A percentile compares a stretch with the other conserved stretches of the same genome.
Conservation (phyloP, 257 asterid species). For the Datura wrightii region DNA sequence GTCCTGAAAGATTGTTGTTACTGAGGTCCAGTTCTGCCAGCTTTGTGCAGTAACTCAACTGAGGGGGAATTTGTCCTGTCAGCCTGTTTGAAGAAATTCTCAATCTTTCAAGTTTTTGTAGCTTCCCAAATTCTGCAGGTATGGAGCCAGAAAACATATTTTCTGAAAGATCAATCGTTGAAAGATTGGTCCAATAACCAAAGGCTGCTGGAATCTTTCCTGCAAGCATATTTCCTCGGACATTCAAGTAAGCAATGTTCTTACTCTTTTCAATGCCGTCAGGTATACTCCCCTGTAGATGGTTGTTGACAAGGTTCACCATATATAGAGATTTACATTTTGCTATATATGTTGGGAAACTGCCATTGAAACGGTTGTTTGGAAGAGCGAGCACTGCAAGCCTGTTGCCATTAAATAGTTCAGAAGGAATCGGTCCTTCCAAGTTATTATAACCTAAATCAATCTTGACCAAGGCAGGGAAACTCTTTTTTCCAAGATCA, state of each 20-base stretch:
- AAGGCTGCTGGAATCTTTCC: conserved; percentile 46
- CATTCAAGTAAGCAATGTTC: conserved; percentile 43
- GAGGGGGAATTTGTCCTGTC: conserved; percentile 48
- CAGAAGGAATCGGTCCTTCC: conserved; percentile 45
- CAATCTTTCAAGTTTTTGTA: conserved; percentile 44
- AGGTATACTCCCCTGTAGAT: conserved; percentile 47
- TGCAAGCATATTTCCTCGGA: conserved; percentile 44
- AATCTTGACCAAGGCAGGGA: conserved; percentile 44
- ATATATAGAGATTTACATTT: conserved; percentile 47
- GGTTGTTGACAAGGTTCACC: conserved; percentile 43
- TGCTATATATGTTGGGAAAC: conserved; percentile 43
- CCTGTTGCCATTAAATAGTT: conserved; percentile 41
- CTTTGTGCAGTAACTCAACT: conserved; percentile 43
- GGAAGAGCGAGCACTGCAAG: conserved; percentile 46
- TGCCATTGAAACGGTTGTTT: conserved; percentile 43
- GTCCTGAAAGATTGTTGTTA: conserved; percentile 45
- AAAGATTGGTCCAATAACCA: conserved; percentile 54
- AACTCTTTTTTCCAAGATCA: conserved; percentile 43
- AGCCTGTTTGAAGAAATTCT: conserved; percentile 52
- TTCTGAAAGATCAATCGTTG: conserved; percentile 49
- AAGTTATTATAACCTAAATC: conserved; percentile 52
- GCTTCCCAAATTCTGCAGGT: conserved; percentile 48
- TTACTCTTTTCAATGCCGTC: conserved; percentile 39
- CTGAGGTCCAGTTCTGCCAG: conserved; percentile 47
- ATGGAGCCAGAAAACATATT: conserved; percentile 50